These are phyloP conservation scores for Tetraselmis chui DNA, from an alignment of 139 green algal genomes.

Conservation along the genomic window DNA sequence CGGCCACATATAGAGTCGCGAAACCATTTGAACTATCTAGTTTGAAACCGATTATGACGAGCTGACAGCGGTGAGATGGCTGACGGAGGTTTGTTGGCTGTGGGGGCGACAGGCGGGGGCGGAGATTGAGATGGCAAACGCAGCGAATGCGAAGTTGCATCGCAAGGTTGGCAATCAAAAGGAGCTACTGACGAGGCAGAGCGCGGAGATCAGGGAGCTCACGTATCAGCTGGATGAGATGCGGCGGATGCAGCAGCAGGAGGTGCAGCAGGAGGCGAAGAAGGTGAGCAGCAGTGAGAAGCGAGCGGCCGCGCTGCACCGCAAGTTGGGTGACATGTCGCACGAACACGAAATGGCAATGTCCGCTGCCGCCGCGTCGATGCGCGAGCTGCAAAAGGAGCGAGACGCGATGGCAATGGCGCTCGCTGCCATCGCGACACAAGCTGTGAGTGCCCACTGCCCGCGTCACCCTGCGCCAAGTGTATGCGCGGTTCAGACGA, in stretches of 20 bases:
- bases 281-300: neutral
- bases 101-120: neutral
- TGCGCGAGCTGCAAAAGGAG: neutral
- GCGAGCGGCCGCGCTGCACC: neutral
- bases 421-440: neutral
- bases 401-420: neutral
- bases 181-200: neutral
- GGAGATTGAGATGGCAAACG: neutral
- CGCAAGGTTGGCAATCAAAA: neutral
- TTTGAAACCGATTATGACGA: no score
- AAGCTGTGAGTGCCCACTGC: neutral
- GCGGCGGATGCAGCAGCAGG: neutral
- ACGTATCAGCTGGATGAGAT: neutral
- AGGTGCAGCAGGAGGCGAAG: neutral
- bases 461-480: no score
- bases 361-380: neutral
- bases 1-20: no score
- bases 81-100: no score
- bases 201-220: neutral
- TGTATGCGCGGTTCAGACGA: no score
- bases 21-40: no score
- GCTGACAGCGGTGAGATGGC: no score
- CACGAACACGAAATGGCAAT: neutral
- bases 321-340: neutral
- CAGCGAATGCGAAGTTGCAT: neutral